Evolutionary conservation across 495 filamentous ascomycete species (phyloP).

Genomic region (Penicillium pulvis): DNA sequence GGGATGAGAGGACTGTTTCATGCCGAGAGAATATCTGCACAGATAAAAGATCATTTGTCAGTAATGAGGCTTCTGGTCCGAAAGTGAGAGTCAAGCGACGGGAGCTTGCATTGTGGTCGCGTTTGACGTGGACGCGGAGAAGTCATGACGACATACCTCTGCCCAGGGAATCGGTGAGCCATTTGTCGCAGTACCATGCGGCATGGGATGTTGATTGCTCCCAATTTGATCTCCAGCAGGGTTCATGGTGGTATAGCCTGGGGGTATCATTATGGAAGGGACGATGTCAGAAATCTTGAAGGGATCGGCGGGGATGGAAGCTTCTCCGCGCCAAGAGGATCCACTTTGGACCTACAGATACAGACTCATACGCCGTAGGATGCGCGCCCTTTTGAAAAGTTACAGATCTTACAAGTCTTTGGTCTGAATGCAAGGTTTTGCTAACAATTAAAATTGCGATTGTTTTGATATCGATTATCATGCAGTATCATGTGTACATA

Average conservation of each 20-base stretch:
- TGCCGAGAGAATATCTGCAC: constrained; percentile 39
- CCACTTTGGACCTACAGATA: not conserved
- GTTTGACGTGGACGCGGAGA: not conserved
- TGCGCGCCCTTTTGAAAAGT: too few species aligned
- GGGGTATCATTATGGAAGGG: constrained; percentile 6
- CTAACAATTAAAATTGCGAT: not conserved
- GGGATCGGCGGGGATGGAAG: constrained; percentile 26
- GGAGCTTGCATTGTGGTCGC: not conserved
- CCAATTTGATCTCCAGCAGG: not conserved
- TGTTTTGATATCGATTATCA: not conserved
- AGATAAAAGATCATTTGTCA: not conserved
- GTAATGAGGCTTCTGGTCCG: not conserved
- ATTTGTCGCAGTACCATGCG: constrained; percentile 2
- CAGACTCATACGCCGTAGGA: not conserved
- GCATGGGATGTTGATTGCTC: not conserved
- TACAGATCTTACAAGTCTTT: not conserved
- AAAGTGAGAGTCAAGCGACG: not conserved
- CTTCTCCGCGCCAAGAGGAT: constrained; percentile 31
- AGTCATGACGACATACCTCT: constrained; percentile 24
- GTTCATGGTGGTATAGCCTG: constrained; percentile 13
- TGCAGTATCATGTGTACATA: constrained; percentile 11
- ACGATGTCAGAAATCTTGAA: constrained; percentile 11
- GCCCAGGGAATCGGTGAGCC: constrained; percentile 18
- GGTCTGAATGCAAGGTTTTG: not conserved
- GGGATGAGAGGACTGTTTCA: constrained; percentile 36